phyloP scores from a whole-genome alignment of 345 rosid genomes.

The Alliaria petiolata region DNA sequence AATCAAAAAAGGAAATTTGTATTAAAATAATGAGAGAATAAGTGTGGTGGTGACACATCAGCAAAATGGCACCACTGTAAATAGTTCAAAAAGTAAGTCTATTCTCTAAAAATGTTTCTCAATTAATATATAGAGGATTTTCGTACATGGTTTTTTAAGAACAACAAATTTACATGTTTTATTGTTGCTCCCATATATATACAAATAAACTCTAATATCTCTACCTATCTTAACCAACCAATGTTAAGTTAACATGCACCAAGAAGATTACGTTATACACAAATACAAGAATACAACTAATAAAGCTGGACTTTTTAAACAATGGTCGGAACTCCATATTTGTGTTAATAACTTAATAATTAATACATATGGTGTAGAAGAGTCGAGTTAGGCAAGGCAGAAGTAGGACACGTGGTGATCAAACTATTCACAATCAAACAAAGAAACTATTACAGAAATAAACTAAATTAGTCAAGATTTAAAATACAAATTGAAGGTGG shows the following conservation, averaged over 20 bases:
- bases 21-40: too few species aligned
- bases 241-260: background rate
- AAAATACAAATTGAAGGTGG: background rate
- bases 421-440: background rate
- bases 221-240: background rate
- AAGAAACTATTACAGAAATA: background rate
- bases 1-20: too few species aligned
- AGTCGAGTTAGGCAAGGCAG: slow-evolving; percentile 31
- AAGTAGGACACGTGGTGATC: slow-evolving; percentile 20
- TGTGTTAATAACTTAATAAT: slow-evolving; percentile 2
- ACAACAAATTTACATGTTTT: too few species aligned
- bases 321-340: slow-evolving; percentile 14
- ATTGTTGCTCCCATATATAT: too few species aligned
- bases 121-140: too few species aligned
- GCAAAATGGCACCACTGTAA: too few species aligned
- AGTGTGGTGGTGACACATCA: too few species aligned
- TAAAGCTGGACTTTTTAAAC: background rate
- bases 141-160: background rate
- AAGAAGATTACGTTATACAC: slow-evolving; percentile 22
- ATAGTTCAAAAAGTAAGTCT: too few species aligned
- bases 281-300: slow-evolving; percentile 11
- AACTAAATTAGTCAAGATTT: slow-evolving; percentile 12
- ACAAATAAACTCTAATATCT: background rate
- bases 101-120: too few species aligned
- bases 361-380: slow-evolving; percentile 20